Conservation (phyloP, 2,329 filamentous ascomycete species). For the Capronia americana region DNA sequence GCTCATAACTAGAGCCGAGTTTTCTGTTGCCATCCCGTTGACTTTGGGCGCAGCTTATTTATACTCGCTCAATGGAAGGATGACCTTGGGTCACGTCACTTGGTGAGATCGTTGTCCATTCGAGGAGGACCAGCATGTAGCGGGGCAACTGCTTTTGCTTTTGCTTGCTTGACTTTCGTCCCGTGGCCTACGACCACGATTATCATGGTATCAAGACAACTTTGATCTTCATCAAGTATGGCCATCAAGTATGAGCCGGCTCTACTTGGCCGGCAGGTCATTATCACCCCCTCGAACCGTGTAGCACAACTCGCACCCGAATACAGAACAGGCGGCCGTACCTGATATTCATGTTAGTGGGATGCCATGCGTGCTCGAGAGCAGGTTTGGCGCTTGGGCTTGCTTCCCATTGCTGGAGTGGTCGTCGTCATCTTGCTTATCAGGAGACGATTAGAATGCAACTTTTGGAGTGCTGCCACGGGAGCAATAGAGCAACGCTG, state of each 20-base stretch:
- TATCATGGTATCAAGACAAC: not conserved
- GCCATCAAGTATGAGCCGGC: not conserved
- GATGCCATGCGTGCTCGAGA: not conserved
- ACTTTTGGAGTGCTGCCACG: no score
- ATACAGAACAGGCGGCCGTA: no score
- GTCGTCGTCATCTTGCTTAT: no score
- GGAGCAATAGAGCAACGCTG: not conserved
- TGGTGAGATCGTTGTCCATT: not conserved
- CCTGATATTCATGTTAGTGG: not conserved
- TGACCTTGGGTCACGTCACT: not conserved
- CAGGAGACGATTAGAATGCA: no score
- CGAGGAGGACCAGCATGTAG: conserved; percentile 1
- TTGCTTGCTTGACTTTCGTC: no score
- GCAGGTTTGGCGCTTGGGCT: not conserved
- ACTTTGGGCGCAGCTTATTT: not conserved
- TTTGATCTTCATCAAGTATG: not conserved
- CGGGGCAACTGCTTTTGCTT: conserved; percentile 12
- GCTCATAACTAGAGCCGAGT: no score
- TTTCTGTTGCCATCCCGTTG: no score
- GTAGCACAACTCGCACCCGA: no score
- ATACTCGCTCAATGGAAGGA: not conserved
- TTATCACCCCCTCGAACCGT: no score
- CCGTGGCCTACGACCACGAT: not conserved
- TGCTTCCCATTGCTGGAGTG: no score
- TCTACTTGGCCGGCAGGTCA: not conserved